phyloP scores from a whole-genome alignment of 2,329 filamentous ascomycete species.

The Pseudocercospora vitis region DNA sequence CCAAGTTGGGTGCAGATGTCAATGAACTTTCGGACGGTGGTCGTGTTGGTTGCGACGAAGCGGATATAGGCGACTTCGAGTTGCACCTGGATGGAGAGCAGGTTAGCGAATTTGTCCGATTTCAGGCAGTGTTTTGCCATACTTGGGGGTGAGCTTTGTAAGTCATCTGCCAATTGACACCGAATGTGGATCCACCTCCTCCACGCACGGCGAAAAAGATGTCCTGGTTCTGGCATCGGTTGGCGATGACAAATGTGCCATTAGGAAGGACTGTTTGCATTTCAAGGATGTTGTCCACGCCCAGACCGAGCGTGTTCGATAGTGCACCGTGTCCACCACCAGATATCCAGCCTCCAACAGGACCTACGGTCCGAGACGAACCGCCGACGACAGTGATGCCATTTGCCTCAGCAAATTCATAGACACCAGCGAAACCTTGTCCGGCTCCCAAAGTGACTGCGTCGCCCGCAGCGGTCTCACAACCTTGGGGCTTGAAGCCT shows the following conservation, averaged over 20 bases:
- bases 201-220: slow-evolving; percentile 57
- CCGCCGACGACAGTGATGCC: slow-evolving; percentile 28
- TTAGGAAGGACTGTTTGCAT: slow-evolving; percentile 28
- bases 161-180: slow-evolving; percentile 18
- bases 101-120: no score
- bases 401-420: slow-evolving; percentile 24
- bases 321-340: slow-evolving; percentile 30
- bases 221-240: slow-evolving; percentile 46
- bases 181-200: slow-evolving; percentile 44
- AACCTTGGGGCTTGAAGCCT: slow-evolving; percentile 26
- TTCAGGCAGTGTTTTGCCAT: no score
- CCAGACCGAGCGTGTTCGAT: slow-evolving; percentile 29
- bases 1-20: slow-evolving; percentile 17
- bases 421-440: slow-evolving; percentile 24
- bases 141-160: not conserved
- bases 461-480: slow-evolving; percentile 18
- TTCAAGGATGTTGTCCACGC: slow-evolving; percentile 31
- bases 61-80: slow-evolving; percentile 22
- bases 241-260: slow-evolving; percentile 29
- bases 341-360: slow-evolving; percentile 29
- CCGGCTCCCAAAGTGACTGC: slow-evolving; percentile 28
- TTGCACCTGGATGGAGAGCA: no score
- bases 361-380: slow-evolving; percentile 28
- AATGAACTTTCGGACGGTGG: slow-evolving; percentile 19
- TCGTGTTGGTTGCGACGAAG: slow-evolving; percentile 14